phyloP scores from a whole-genome alignment of 1,139 yeast genomes.

The Yamadazyma mexicana region DNA sequence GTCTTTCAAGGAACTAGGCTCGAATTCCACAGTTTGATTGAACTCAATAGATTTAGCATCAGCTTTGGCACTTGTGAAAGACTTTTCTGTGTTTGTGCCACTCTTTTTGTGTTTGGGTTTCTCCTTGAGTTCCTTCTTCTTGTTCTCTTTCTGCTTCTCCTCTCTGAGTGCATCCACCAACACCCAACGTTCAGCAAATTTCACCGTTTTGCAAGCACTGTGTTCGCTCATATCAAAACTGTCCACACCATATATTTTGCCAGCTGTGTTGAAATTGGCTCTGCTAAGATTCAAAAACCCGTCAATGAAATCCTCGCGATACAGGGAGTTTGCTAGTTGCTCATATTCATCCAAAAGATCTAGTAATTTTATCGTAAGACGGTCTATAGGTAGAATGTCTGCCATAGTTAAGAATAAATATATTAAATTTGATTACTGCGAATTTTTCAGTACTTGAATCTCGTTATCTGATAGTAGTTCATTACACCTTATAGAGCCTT shows the following conservation, averaged over 20 bases:
- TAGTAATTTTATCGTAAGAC: constrained; percentile 17
- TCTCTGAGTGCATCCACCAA: constrained; percentile 15
- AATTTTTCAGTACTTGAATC: constrained; percentile 1
- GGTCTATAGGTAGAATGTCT: constrained; percentile 3
- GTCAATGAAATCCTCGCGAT: constrained; percentile 23
- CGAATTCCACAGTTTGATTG: background rate
- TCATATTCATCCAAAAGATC: constrained; percentile 34
- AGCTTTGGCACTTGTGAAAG: background rate
- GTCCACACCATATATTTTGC: constrained; percentile 24
- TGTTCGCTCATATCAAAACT: constrained; percentile 32
- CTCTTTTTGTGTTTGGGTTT: background rate
- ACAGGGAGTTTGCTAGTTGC: constrained; percentile 18
- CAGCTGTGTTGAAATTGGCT: constrained; percentile 32
- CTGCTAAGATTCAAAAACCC: constrained; percentile 40
- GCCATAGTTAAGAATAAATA: background rate
- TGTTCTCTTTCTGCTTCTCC: constrained; percentile 5
- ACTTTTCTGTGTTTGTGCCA: background rate
- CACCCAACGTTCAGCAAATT: constrained; percentile 9
- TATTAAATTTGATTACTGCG: background rate
- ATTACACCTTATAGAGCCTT: constrained; percentile 31
- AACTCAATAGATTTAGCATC: background rate
- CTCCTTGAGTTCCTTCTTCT: constrained; percentile 4
- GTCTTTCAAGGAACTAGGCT: constrained; percentile 19
- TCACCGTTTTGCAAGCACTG: constrained; percentile 24
- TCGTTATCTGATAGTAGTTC: background rate